phyloP scores from a whole-genome alignment of 768 basidiomycete genomes.

The Russula abietina region DNA sequence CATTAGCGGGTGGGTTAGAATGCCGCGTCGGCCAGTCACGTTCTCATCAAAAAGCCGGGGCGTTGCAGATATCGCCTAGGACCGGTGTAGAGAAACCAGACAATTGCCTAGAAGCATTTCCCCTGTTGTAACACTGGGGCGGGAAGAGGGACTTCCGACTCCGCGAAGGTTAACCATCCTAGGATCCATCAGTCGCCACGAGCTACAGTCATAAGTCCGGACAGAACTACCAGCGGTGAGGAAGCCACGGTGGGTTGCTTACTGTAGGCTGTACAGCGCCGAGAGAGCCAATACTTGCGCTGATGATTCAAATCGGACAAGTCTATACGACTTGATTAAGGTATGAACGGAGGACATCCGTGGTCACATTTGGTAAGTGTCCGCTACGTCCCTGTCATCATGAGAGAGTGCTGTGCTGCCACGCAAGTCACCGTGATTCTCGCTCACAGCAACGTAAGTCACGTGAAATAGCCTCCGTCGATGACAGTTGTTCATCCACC shows the following conservation, averaged over 20 bases:
- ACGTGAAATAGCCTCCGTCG: neutral
- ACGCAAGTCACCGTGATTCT: neutral
- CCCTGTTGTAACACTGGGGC: neutral
- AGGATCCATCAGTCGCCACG: constrained; percentile 1
- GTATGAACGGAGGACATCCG: neutral
- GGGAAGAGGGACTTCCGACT: constrained; percentile 1
- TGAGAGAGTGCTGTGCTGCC: neutral
- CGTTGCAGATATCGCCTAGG: neutral
- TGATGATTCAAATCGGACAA: constrained; percentile 2
- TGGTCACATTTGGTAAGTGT: neutral
- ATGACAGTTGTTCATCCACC: neutral
- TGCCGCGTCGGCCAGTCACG: constrained; percentile 1
- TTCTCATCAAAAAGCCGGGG: constrained; percentile 17
- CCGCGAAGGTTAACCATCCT: constrained; percentile 10
- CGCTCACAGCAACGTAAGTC: neutral
- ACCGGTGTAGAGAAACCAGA: constrained; percentile 6
- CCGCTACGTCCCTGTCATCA: neutral
- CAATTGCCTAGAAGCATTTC: neutral
- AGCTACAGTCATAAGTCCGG: constrained; percentile 14
- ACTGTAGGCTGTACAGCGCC: constrained; percentile 22
- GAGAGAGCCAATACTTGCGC: constrained; percentile 1
- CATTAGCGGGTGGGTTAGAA: neutral
- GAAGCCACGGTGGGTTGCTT: constrained; percentile 6
- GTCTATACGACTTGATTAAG: neutral
- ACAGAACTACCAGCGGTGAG: constrained; percentile 14